Percentiles rank a stretch among this genome's conserved stretches.
Evolutionary conservation across 306 rosid species (phyloP).

Genomic region (Spatholobus suberectus): DNA sequence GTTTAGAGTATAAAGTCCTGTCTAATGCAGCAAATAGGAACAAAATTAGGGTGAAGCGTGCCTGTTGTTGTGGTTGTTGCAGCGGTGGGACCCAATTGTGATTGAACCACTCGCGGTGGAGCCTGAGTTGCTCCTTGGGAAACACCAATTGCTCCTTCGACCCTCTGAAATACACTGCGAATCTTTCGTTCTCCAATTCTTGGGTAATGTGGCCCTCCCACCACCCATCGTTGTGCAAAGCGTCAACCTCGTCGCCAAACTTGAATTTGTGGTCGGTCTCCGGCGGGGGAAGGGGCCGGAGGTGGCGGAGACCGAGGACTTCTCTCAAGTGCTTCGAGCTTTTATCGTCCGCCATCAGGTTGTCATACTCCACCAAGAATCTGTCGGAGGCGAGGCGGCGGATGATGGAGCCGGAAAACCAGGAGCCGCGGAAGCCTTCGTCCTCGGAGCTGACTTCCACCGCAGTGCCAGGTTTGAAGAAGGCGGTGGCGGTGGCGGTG

Average conservation of each 20-base stretch:
- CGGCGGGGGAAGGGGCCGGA: slow-evolving; percentile 56
- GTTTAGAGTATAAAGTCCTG: not conserved
- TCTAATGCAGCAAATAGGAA: not conserved
- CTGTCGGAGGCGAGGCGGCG: slow-evolving; percentile 38
- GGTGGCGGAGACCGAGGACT: slow-evolving; percentile 37
- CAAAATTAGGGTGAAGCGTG: not conserved
- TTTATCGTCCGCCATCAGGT: slow-evolving; percentile 40
- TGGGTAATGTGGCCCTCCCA: slow-evolving; percentile 60
- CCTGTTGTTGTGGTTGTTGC: slow-evolving; percentile 18
- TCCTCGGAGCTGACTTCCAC: slow-evolving; percentile 62
- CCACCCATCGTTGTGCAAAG: slow-evolving; percentile 66
- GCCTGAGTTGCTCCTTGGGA: slow-evolving; percentile 48
- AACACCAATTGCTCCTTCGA: slow-evolving; percentile 61
- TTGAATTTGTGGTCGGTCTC: slow-evolving; percentile 40
- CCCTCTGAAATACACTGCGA: slow-evolving; percentile 55
- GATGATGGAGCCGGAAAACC: slow-evolving; percentile 50
- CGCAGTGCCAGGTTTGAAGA: slow-evolving; percentile 44
- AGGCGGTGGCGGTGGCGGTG: not conserved
- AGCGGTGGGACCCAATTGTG: slow-evolving; percentile 53
- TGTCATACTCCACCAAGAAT: slow-evolving; percentile 54
- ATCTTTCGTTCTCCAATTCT: slow-evolving; percentile 41
- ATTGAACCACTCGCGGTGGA: slow-evolving; percentile 62
- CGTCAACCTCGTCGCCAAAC: slow-evolving; percentile 69
- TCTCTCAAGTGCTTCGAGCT: slow-evolving; percentile 45
- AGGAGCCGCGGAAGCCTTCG: slow-evolving; percentile 68